These are phyloP conservation scores for Lachancea sp. DNA, from an alignment of 805 yeast genomes.

Conservation along the genomic window DNA sequence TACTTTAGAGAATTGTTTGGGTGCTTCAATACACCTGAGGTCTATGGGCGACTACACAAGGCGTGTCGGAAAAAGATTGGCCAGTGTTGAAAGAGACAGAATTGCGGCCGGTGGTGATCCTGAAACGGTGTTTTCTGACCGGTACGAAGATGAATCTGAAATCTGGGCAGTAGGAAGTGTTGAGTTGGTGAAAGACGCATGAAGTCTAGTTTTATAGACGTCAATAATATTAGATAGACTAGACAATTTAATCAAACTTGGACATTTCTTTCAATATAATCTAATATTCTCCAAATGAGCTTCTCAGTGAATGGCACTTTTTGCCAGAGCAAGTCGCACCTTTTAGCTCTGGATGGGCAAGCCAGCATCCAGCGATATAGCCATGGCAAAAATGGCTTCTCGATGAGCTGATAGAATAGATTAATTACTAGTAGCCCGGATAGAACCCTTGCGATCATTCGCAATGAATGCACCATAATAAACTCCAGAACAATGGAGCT, in stretches of 20 bases:
- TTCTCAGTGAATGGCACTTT: slow-evolving; percentile 17
- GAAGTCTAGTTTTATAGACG: too few species aligned
- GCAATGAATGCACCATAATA: neutral
- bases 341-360: slow-evolving; percentile 16
- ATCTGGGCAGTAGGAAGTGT: slow-evolving; percentile 84
- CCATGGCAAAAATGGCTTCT: slow-evolving; percentile 7
- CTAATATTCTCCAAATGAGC: slow-evolving; percentile 23
- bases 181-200: slow-evolving; percentile 32
- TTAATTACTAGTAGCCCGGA: slow-evolving; percentile 11
- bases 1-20: slow-evolving; percentile 36
- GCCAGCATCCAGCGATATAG: slow-evolving; percentile 13
- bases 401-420: slow-evolving; percentile 10
- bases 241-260: neutral
- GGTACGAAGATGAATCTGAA: slow-evolving; percentile 79
- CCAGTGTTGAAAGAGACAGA: slow-evolving; percentile 80
- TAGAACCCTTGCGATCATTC: slow-evolving; percentile 1
- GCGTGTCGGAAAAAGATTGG: slow-evolving; percentile 84
- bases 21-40: slow-evolving; percentile 54
- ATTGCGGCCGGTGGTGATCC: slow-evolving; percentile 85
- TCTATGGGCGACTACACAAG: slow-evolving; percentile 83
- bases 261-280: slow-evolving; percentile 11
- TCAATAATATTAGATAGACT: neutral
- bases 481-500: neutral
- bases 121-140: slow-evolving; percentile 77
- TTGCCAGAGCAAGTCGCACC: slow-evolving; percentile 30